Base-by-base conservation (phyloP, 768 basidiomycete genomes). In the Gautieria morchelliformis region DNA sequence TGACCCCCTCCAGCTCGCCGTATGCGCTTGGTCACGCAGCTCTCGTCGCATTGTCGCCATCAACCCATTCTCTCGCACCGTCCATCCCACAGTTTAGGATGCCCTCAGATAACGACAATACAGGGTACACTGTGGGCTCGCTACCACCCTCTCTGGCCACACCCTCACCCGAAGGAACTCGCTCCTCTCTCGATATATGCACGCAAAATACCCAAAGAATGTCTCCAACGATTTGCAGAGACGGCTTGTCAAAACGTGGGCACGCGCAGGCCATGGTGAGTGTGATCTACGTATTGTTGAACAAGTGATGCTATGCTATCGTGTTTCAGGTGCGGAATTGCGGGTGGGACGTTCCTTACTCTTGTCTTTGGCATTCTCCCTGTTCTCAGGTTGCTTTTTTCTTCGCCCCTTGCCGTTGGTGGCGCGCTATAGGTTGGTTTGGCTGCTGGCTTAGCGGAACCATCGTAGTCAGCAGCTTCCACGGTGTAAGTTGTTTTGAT, bases 201-300 rank as follows among this genome's bases (percentile, higher is more conserved):
- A 5, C 78, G 74, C 12, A 73, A 69, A 37, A 80, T 81, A 75
- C 78, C 89, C 54, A 75, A 81, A 55, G 78, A 78, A 45, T 83
- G 82, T 47, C 78, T 89, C 6, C 71, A 72, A 10, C 78, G 84
- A 0, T 89, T 88, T 62, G 83, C 88, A 19, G 67, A 74, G 11
- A 85, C 84, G 3, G 84, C 87, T 50, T 80, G 81, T 65, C 84
- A 81, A 59, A 71, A 78, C 55, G 86, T 89, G 9, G 88, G 88
- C 11, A 87, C 80, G 58, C 76, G 76, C 54, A 74, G 87, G 45
- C 84, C 83, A 1, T 57, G 56, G 66, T 37, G 14, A 37, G 35
- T 37, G 14, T 14, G 10, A 37, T 14, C n/a, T 37, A 37, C 35
- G 14, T 14, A n/a, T 37, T 9, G 14, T 37, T 9, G 14, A 37